Conservation (phyloP, 768 basidiomycete genomes). For the Tephrocybe sp. region DNA sequence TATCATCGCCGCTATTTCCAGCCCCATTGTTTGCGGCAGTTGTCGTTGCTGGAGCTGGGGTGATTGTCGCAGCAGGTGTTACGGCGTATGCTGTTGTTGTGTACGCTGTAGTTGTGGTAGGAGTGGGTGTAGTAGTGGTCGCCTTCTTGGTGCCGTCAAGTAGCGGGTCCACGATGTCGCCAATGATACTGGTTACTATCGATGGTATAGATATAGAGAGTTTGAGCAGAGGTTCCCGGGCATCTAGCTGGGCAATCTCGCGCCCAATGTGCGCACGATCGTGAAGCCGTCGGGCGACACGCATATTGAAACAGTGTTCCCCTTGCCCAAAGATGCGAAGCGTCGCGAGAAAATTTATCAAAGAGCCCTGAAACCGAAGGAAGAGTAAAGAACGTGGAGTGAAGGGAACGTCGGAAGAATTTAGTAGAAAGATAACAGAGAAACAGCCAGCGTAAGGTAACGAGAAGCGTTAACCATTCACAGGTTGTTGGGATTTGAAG, state of each 20-base stretch:
- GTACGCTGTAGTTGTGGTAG: slow-evolving; percentile 9
- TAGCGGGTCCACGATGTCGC: slow-evolving; percentile 34
- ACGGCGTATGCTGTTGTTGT: slow-evolving; percentile 15
- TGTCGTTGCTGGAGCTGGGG: slow-evolving; percentile 12
- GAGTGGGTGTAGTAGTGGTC: slow-evolving; percentile 12
- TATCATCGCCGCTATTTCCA: slow-evolving; percentile 13
- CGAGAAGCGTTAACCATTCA: neutral
- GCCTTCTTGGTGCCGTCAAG: slow-evolving; percentile 26
- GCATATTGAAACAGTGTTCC: slow-evolving; percentile 12
- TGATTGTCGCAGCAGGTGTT: slow-evolving; percentile 10
- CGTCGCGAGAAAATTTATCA: neutral
- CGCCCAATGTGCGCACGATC: slow-evolving; percentile 10
- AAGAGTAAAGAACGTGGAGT: slow-evolving; percentile 20
- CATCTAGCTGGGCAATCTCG: slow-evolving; percentile 13
- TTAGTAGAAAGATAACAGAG: slow-evolving; percentile 1
- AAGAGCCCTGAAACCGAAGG: neutral
- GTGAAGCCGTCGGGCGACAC: slow-evolving; percentile 3
- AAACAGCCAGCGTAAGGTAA: slow-evolving; percentile 3
- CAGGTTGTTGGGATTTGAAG: slow-evolving; percentile 4
- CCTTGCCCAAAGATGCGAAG: neutral
- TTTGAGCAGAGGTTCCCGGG: slow-evolving; percentile 38
- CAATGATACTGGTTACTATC: slow-evolving; percentile 40
- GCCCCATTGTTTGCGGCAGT: slow-evolving; percentile 12
- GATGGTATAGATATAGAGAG: slow-evolving; percentile 38
- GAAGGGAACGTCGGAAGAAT: slow-evolving; percentile 3